A percentile compares a stretch with the other conserved stretches of the same genome.
Conservation (phyloP, 139 green algal genomes). For the Astrephomene gubernaculifera region DNA sequence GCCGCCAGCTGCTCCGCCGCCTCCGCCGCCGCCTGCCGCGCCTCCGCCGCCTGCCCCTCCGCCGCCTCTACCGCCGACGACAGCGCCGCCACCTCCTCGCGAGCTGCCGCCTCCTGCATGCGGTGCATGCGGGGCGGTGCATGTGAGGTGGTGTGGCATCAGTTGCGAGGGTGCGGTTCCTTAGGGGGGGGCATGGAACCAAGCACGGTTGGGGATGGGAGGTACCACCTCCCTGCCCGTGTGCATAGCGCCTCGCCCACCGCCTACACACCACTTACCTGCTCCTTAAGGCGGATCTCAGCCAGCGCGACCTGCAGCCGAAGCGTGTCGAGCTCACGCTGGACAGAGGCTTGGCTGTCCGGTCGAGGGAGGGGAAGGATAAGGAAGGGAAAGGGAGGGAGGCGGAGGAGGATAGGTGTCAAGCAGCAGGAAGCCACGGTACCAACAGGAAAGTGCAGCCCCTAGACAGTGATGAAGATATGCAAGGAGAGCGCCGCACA, state of each 20-base stretch:
- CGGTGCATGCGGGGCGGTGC: too few species aligned
- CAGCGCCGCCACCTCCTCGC: constrained; percentile 1
- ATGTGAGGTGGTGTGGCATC: too few species aligned
- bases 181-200: too few species aligned
- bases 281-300: constrained; percentile 19
- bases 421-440: too few species aligned
- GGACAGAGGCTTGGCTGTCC: not conserved
- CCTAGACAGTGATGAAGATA: not conserved
- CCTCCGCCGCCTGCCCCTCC: constrained; percentile 6
- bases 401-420: not conserved
- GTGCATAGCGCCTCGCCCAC: not conserved
- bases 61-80: not conserved
- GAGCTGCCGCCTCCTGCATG: not conserved
- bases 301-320: not conserved
- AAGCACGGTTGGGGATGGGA: too few species aligned
- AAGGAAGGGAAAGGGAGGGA: not conserved
- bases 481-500: not conserved
- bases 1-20: not conserved
- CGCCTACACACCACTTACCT: not conserved
- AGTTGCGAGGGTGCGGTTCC: too few species aligned
- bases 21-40: not conserved
- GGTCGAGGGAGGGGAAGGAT: not conserved
- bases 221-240: too few species aligned
- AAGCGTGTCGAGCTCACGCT: not conserved
- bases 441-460: too few species aligned